phyloP scores from a whole-genome alignment of 306 rosid species.

The Lathyrus aphaca region DNA sequence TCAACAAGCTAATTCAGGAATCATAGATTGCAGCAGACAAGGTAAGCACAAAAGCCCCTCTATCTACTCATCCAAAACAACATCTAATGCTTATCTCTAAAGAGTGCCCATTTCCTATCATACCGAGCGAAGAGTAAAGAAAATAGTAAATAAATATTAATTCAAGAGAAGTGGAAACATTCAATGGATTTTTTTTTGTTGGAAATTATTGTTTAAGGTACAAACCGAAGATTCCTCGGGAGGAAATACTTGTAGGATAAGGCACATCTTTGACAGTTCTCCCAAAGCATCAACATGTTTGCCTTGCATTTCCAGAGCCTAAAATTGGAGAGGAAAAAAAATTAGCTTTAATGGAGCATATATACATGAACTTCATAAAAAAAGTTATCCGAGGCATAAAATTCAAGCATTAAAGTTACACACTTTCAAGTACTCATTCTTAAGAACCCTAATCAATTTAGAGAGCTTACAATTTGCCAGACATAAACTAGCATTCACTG shows the following conservation, averaged over 20 bases:
- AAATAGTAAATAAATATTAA: conserved; percentile 1
- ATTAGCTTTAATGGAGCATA: conserved; percentile 24
- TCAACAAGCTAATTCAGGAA: conserved; percentile 14
- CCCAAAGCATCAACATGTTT: conserved; percentile 64
- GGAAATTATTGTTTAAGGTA: conserved; percentile 32
- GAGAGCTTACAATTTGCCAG: conserved; percentile 8
- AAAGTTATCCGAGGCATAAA: not conserved
- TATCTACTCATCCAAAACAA: conserved; percentile 12
- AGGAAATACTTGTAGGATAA: conserved; percentile 70
- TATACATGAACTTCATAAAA: not conserved
- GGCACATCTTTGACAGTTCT: conserved; percentile 87
- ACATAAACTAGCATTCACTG: conserved; percentile 13
- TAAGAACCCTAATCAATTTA: conserved; percentile 13
- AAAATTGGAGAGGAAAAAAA: conserved; percentile 25
- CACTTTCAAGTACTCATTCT: conserved; percentile 17
- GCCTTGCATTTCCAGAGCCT: conserved; percentile 93
- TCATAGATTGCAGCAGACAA: conserved; percentile 29
- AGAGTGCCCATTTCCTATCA: conserved; percentile 21
- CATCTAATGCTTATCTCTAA: conserved; percentile 32
- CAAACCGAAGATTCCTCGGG: conserved; percentile 88
- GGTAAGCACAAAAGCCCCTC: conserved; percentile 32
- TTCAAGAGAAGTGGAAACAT: conserved; percentile 9
- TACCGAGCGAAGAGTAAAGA: conserved; percentile 4
- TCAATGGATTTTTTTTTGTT: not conserved
- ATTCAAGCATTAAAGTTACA: conserved; percentile 29